These are phyloP conservation scores for Debaryomyces nepalensis DNA, from an alignment of 1,139 yeast species.

Conservation along the genomic window DNA sequence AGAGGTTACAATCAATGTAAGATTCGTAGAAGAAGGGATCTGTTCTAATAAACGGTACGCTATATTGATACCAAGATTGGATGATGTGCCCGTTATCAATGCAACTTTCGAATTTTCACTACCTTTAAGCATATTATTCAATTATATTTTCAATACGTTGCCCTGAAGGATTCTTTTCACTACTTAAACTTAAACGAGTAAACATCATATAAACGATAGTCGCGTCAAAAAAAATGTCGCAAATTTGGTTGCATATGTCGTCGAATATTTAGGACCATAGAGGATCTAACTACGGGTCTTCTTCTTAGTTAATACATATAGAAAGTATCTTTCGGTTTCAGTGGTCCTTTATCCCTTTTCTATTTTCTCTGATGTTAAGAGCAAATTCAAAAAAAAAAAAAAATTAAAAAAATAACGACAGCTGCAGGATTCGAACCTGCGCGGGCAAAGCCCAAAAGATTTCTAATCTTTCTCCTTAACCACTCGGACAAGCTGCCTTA, in stretches of 20 bases:
- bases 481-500: constrained; percentile 59
- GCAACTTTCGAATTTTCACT: constrained; percentile 34
- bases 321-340: no score
- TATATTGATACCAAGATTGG: constrained; percentile 84
- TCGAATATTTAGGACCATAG: no score
- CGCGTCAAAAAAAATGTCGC: constrained; percentile 3
- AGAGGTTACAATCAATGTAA: constrained; percentile 86
- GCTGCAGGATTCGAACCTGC: constrained; percentile 65
- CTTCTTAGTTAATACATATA: no score
- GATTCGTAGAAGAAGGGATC: constrained; percentile 52
- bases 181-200: neutral
- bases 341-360: no score
- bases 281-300: no score
- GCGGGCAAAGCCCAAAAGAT: constrained; percentile 64
- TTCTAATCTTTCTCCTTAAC: constrained; percentile 62
- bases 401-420: constrained; percentile 44
- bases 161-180: neutral
- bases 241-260: neutral
- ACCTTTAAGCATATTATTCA: constrained; percentile 18
- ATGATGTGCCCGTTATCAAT: constrained; percentile 53
- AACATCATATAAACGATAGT: neutral
- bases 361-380: no score
- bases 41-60: constrained; percentile 76
- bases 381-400: constrained; percentile 1
- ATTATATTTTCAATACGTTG: neutral